Base-by-base conservation (phyloP, 768 basidiomycete genomes). In the Boletus sp. region DNA sequence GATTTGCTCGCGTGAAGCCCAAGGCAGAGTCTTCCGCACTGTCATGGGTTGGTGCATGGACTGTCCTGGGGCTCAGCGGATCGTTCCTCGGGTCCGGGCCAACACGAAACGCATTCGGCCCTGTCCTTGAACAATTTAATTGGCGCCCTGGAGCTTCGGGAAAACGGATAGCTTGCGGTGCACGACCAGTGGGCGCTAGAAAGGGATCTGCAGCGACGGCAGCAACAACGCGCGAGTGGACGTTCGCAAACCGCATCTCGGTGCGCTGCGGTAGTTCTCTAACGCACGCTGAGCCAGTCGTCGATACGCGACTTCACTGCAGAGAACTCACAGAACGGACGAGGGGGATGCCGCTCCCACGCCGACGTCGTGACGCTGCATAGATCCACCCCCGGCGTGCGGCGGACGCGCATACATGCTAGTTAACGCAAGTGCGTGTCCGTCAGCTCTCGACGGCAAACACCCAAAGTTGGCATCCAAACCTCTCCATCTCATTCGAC, bases 401-500 rank as follows among this genome's bases (percentile, higher is more conserved):
- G 55, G 19, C 30, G 47, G 10, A 14, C 33, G 41, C 10, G 42
- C 29, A n/a, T 54, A 37, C 19, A 40, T 35, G 23, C 58, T 60
- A 33, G 19, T n/a, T 5, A 46, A 32, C 13, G 13, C 10, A 6
- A 6, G 5, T 4, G 7, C 11, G 8, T 9, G n/a, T n/a, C n/a
- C n/a, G 21, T 63, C 9, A 62, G 51, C 30, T 17, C 38, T 33
- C 42, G 7, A 15, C 35, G 15, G 5, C 10, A 30, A 23, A 9
- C 29, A 38, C 30, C 11, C 32, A 7, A 4, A 13, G 3, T 37
- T 13, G 13, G 10, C 8, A 35, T 15, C 10, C 48, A 23, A 25
- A 63, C 62, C 53, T 55, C 17, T 47, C 46, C 25, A 50, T 37
- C 23, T 54, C 49, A 3, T 11, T 32, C 29, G 35, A 1, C 6